Base-by-base conservation (phyloP, 2,329 filamentous ascomycete species). In the Beauveria sp. region DNA sequence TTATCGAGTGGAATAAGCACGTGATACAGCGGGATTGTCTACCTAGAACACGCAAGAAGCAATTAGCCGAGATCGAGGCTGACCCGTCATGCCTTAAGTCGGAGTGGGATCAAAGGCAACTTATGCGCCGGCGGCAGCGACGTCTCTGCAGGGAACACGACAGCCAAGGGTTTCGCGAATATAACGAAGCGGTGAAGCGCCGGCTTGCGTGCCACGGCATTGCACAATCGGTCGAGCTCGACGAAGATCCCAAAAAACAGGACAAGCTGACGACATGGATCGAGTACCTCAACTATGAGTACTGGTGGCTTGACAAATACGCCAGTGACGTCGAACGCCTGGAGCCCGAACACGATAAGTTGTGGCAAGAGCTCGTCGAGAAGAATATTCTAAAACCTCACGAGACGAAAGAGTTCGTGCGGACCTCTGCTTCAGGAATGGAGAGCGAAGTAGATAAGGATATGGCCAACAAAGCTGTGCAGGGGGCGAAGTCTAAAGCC, bases 241-340 rank as follows among this genome's bases (percentile, higher is more conserved):
- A 69, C 34, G 48, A 71, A 55, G 69, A 73, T 62, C 67, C 67
- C 1, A 61, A 50, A 49, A 62, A 66, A 6, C 70, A 76, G 57
- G 70, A 73, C 50, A 66, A 69, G 61, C 62, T 74, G 28, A 69
- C 70, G 34, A 75, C 69, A 22, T 76, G 73, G 74, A 73, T 75
- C 54, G 74, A 77, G 62, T 76, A 73, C 64, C 68, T 76, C 31
- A 66, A 64, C 54, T 76, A 63, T 60, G 66, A 71, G 61, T 67
- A 68, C 52, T 67, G 66, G 66, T 68, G 64, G 61, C 61, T 67
- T 42, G 66, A 69, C 24, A 43, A 24, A 28, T 40, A 49, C n/a
- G 63, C 53, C 2, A 60, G 48, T 16, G 22, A 48, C 8, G 55
- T 69, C 16, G 63, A 71, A 56, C 61, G 64, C 5, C 62, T 63